Evolutionary conservation across 2,329 filamentous ascomycete genomes (phyloP).

Genomic region (Erysiphe pulchra): DNA sequence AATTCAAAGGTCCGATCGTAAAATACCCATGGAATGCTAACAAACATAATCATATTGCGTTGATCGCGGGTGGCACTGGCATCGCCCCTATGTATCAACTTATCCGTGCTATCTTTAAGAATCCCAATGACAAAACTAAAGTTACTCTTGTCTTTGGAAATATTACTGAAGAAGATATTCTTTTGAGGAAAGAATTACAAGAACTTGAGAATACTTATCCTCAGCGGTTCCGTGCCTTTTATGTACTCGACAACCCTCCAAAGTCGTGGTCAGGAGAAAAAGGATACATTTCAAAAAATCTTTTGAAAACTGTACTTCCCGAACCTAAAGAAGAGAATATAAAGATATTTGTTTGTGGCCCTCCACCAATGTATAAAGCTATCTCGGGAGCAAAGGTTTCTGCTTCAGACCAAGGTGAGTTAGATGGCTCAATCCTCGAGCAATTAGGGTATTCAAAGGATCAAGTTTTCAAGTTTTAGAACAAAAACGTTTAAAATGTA

Average conservation of each 20-base stretch:
- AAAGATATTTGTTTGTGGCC: conserved; percentile 92
- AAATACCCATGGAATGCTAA: conserved; percentile 80
- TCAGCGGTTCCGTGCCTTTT: conserved; percentile 84
- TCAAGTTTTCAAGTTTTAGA: conserved; percentile 87
- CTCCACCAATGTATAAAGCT: conserved; percentile 78
- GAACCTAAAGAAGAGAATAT: conserved; percentile 79
- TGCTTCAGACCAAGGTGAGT: conserved; percentile 82
- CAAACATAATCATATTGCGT: conserved; percentile 74
- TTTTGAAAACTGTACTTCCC: conserved; percentile 82
- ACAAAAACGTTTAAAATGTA: no score
- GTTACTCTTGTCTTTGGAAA: conserved; percentile 91
- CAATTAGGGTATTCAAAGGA: conserved; percentile 67
- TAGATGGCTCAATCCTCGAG: conserved; percentile 46
- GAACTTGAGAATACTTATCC: conserved; percentile 87
- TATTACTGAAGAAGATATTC: conserved; percentile 67
- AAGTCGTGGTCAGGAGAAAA: conserved; percentile 51
- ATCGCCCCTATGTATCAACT: conserved; percentile 98
- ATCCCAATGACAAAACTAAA: conserved; percentile 91
- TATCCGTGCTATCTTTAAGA: conserved; percentile 72
- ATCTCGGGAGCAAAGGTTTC: conserved; percentile 75
- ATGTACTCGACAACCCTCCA: conserved; percentile 66
- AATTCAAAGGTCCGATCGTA: conserved; percentile 84
- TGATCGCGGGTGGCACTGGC: conserved; percentile 84
- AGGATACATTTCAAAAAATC: conserved; percentile 69
- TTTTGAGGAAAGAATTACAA: conserved; percentile 64